Conservation (phyloP, 2,329 filamentous ascomycete genomes). For the Colletotrichum scovillei region DNA sequence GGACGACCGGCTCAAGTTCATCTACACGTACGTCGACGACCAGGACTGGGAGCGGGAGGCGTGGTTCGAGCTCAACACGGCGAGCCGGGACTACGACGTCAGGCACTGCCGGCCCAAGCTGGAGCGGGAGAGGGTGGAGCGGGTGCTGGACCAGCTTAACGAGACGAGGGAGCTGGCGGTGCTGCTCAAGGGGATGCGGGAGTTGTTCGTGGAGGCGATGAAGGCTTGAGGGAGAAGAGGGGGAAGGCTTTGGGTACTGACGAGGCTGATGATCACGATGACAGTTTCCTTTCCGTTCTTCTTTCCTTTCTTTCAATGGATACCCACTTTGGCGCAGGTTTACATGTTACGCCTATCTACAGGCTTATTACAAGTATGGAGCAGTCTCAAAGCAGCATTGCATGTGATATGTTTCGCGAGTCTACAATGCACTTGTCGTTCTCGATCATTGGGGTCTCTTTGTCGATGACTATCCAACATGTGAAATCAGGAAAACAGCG, state of each 20-base stretch:
- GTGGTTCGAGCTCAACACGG: constrained; percentile 91
- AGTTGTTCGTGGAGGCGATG: constrained; percentile 78
- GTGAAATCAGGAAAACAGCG: constrained; percentile 1
- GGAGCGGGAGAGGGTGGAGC: constrained; percentile 81
- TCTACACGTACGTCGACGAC: constrained; percentile 89
- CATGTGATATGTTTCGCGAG: neutral
- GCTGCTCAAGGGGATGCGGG: constrained; percentile 85
- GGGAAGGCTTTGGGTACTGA: neutral
- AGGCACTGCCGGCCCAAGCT: constrained; percentile 84
- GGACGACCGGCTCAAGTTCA: constrained; percentile 88
- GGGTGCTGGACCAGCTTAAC: constrained; percentile 82
- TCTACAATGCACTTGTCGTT: neutral
- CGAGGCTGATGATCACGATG: constrained; percentile 24
- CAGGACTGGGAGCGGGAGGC: constrained; percentile 89
- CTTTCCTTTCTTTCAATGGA: constrained; percentile 18
- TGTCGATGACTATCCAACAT: neutral
- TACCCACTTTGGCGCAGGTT: constrained; percentile 17
- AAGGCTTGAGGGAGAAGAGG: constrained; percentile 53
- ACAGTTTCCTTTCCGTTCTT: constrained; percentile 6
- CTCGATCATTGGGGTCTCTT: neutral
- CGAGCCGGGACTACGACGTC: constrained; percentile 86
- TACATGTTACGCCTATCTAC: neutral
- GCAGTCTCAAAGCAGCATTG: neutral
- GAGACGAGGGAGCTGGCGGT: constrained; percentile 79
- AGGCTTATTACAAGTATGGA: neutral